Evolutionary conservation across 2,329 filamentous ascomycete genomes (phyloP).

Genomic region (Neurospora crassa): DNA sequence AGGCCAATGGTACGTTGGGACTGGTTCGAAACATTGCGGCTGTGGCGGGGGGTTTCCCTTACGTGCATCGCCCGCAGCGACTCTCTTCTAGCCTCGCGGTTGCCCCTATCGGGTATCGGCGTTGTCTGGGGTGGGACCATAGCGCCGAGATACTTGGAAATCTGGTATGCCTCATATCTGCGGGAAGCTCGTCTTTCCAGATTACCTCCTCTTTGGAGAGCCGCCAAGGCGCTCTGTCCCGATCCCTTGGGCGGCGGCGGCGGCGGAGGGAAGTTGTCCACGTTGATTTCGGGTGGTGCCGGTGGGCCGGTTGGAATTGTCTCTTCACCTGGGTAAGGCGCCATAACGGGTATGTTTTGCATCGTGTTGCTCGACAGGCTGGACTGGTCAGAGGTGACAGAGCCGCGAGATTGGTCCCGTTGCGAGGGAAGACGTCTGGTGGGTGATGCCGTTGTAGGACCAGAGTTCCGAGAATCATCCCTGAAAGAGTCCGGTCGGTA

Average conservation of each 20-base stretch:
- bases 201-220: conserved; percentile 83
- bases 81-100: conserved; percentile 68
- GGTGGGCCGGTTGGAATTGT: conserved; percentile 37
- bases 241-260: conserved; percentile 74
- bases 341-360: conserved; percentile 66
- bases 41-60: conserved; percentile 40
- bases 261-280: conserved; percentile 61
- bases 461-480: conserved; percentile 20
- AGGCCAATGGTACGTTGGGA: conserved; percentile 22
- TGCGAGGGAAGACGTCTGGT: conserved; percentile 35
- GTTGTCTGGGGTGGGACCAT: conserved; percentile 69
- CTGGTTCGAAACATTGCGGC: conserved; percentile 36
- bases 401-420: conserved; percentile 43
- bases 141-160: conserved; percentile 79
- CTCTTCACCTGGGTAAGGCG: conserved; percentile 59
- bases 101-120: conserved; percentile 68
- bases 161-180: conserved; percentile 92
- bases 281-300: conserved; percentile 38
- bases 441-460: conserved; percentile 31
- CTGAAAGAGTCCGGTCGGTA: conserved; percentile 33
- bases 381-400: conserved; percentile 47
- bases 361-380: conserved; percentile 64
- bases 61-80: conserved; percentile 62
- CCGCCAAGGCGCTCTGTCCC: conserved; percentile 81
- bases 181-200: conserved; percentile 86